phyloP scores from a whole-genome alignment of 495 filamentous ascomycete genomes.

The Neurospora pannonica region DNA sequence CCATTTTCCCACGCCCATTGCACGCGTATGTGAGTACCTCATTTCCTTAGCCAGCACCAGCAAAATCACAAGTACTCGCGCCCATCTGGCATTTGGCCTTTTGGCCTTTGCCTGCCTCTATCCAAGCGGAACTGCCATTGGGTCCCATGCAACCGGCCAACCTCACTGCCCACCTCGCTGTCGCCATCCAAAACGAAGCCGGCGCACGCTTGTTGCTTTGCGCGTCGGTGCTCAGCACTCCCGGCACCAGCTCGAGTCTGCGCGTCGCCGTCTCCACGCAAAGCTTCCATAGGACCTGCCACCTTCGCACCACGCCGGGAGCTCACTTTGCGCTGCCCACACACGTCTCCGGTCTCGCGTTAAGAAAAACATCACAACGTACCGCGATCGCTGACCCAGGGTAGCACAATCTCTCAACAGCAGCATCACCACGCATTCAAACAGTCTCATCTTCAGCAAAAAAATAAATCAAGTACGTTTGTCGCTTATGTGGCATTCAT shows the following conservation, averaged over 20 bases:
- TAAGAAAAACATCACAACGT: slow-evolving; percentile 1
- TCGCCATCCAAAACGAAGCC: neutral
- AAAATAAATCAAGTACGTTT: neutral
- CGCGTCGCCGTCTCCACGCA: slow-evolving; percentile 2
- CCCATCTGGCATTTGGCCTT: neutral
- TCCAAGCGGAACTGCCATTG: slow-evolving; percentile 2
- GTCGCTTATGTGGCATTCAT: neutral
- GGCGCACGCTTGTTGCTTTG: neutral
- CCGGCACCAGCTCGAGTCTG: neutral
- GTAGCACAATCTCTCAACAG: slow-evolving; percentile 1
- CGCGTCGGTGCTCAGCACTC: neutral
- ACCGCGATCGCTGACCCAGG: slow-evolving; percentile 12
- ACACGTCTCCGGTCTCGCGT: slow-evolving; percentile 5
- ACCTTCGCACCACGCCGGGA: neutral
- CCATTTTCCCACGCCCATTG: slow-evolving; percentile 10
- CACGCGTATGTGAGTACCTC: slow-evolving; percentile 19
- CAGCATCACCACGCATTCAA: neutral
- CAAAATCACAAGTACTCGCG: slow-evolving; percentile 17
- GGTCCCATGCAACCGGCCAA: neutral
- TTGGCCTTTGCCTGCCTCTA: slow-evolving; percentile 2
- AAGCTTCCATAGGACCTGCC: slow-evolving; percentile 1
- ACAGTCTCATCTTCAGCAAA: neutral
- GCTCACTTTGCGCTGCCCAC: slow-evolving; percentile 7
- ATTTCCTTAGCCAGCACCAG: slow-evolving; percentile 6
- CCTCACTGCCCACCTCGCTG: neutral